A percentile compares a stretch with the other conserved stretches of the same genome.
These are phyloP conservation scores for Hysterium pulicare DNA, from an alignment of 2,329 filamentous ascomycete genomes.

Conservation along the genomic window DNA sequence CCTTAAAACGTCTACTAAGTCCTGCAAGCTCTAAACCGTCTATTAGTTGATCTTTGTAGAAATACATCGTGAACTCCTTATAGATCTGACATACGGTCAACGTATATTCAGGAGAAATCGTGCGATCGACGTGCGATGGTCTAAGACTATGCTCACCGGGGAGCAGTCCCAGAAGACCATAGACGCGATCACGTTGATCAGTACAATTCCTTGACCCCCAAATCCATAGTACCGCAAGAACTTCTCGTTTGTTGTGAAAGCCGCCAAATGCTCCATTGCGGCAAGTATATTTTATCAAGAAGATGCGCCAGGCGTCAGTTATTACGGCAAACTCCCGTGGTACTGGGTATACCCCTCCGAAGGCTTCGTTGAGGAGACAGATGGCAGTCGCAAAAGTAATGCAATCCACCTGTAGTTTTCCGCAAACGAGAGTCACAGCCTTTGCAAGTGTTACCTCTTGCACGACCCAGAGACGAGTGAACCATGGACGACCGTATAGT, in stretches of 20 bases:
- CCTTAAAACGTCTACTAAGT: too few relatives aligned
- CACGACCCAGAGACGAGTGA: slow-evolving; percentile 5
- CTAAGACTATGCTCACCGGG: too few relatives aligned
- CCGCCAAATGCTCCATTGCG: neutral
- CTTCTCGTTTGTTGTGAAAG: neutral
- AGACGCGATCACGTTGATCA: neutral
- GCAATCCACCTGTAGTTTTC: neutral
- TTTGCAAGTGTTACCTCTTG: slow-evolving; percentile 3
- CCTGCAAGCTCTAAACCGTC: too few relatives aligned
- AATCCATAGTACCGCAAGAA: neutral
- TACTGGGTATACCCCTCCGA: too few relatives aligned
- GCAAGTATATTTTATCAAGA: neutral
- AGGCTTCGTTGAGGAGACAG: neutral
- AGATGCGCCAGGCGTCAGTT: too few relatives aligned
- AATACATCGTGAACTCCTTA: too few relatives aligned
- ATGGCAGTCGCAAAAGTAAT: neutral
- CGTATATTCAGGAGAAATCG: too few relatives aligned
- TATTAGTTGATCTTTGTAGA: too few relatives aligned
- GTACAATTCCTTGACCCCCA: neutral
- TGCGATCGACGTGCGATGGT: too few relatives aligned
- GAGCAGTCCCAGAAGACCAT: neutral
- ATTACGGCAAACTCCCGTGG: too few relatives aligned
- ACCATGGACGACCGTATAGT: slow-evolving; percentile 1
- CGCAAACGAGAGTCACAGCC: slow-evolving; percentile 3
- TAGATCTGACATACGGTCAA: too few relatives aligned